phyloP scores from a whole-genome alignment of 371 early-diverging fungal species.

The Mortierella sp. region DNA sequence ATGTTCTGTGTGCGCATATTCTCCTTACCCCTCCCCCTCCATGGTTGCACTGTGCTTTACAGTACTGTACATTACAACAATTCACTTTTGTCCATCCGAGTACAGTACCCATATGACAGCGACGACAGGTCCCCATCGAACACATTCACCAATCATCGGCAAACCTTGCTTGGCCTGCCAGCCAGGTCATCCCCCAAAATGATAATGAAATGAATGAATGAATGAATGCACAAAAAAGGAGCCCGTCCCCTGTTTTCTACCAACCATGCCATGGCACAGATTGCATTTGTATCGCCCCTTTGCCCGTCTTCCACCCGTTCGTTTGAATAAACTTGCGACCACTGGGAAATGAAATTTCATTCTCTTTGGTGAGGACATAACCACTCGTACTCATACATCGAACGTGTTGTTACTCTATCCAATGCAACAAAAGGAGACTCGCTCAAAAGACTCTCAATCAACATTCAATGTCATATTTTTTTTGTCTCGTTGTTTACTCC shows the following conservation, averaged over 20 bases:
- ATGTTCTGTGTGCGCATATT: too few relatives aligned
- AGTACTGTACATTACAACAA: neutral
- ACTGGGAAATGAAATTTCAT: conserved; percentile 9
- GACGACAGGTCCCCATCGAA: neutral
- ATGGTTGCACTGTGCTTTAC: neutral
- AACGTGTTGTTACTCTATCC: too few relatives aligned
- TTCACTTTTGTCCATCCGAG: neutral
- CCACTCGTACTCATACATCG: too few relatives aligned
- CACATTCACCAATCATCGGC: neutral
- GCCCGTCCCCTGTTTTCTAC: neutral
- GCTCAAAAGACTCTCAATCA: neutral
- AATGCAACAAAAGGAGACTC: too few relatives aligned
- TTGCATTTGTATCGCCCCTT: neutral
- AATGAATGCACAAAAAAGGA: neutral
- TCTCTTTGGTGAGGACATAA: neutral
- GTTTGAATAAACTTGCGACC: neutral
- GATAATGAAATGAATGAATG: neutral
- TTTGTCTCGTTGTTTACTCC: neutral
- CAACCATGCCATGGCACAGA: neutral
- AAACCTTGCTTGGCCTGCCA: conserved; percentile 3
- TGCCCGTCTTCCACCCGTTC: neutral
- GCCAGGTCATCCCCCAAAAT: too few relatives aligned
- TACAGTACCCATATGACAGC: neutral
- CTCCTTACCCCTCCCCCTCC: neutral
- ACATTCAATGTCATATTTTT: neutral